Evolutionary conservation across 2,329 filamentous ascomycete species (phyloP).

Genomic region (Sphaerostilbella broomeana): DNA sequence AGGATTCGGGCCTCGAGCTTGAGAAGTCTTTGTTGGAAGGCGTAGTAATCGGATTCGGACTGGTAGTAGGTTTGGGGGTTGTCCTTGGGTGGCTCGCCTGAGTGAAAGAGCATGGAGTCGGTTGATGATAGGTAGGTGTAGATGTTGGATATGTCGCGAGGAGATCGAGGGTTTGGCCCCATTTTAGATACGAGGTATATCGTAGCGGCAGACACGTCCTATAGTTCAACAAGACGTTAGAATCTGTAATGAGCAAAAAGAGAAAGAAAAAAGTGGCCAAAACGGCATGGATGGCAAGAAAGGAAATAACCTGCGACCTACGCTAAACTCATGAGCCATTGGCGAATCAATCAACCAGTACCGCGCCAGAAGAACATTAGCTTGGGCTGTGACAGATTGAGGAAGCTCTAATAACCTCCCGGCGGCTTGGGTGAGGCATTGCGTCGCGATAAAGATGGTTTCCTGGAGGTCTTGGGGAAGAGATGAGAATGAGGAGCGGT

Average conservation of each 20-base stretch:
- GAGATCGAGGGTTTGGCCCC: conserved; percentile 66
- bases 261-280: background rate
- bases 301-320: too few relatives aligned
- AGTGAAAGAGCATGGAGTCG: conserved; percentile 48
- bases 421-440: conserved; percentile 69
- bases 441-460: conserved; percentile 62
- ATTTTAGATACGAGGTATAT: conserved; percentile 81
- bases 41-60: conserved; percentile 64
- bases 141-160: conserved; percentile 75
- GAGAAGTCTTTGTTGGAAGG: conserved; percentile 58
- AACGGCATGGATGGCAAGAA: background rate
- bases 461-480: conserved; percentile 65
- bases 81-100: conserved; percentile 25
- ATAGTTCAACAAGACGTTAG: too few relatives aligned
- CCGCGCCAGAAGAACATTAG: conserved; percentile 73
- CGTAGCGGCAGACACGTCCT: conserved; percentile 76
- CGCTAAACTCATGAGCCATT: conserved; percentile 53
- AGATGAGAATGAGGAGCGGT: conserved; percentile 47
- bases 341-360: conserved; percentile 63
- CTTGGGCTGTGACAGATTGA: conserved; percentile 78
- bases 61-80: conserved; percentile 58
- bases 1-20: conserved; percentile 73
- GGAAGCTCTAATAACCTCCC: conserved; percentile 77
- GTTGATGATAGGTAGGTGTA: conserved; percentile 72
- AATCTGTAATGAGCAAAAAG: background rate